Evolutionary conservation across 306 rosid species (phyloP).

Genomic region (Fagus sylvatica): DNA sequence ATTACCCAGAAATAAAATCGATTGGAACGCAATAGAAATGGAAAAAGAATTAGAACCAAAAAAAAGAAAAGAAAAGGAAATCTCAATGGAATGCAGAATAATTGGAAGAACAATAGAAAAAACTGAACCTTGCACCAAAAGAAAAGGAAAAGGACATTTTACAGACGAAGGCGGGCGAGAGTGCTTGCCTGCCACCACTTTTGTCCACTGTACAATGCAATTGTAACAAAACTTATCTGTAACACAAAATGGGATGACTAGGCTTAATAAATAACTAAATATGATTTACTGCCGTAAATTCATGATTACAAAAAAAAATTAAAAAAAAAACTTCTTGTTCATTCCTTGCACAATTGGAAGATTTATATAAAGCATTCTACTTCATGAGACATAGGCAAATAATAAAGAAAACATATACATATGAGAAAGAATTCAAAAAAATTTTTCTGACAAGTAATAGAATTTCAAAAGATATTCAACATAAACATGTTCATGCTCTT

Average conservation of each 20-base stretch:
- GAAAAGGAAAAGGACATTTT: conserved; percentile 87
- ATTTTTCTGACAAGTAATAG: not conserved
- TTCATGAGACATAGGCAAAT: not conserved
- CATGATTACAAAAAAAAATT: not conserved
- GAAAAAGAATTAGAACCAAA: not conserved
- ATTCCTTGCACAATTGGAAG: not conserved
- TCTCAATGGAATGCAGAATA: not conserved
- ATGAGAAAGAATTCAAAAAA: not conserved
- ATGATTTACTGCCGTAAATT: not conserved
- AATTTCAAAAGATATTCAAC: too few species aligned
- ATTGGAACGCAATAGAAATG: not conserved
- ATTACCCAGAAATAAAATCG: not conserved
- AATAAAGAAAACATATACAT: not conserved
- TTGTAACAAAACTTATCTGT: conserved; percentile 85
- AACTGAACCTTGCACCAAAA: conserved; percentile 83
- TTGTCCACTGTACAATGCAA: conserved; percentile 88
- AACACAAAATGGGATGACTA: conserved; percentile 27
- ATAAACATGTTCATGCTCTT: not conserved
- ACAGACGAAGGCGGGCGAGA: conserved; percentile 47
- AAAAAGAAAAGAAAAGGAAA: not conserved
- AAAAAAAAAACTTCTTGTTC: not conserved
- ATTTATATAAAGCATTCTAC: not conserved
- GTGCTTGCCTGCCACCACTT: conserved; percentile 61
- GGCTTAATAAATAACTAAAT: not conserved
- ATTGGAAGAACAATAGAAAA: conserved; percentile 8